Percentiles rank a stretch among this genome's conserved stretches.
phyloP scores from a whole-genome alignment of 2,329 filamentous ascomycete species.

The Xylariaceae sp. region DNA sequence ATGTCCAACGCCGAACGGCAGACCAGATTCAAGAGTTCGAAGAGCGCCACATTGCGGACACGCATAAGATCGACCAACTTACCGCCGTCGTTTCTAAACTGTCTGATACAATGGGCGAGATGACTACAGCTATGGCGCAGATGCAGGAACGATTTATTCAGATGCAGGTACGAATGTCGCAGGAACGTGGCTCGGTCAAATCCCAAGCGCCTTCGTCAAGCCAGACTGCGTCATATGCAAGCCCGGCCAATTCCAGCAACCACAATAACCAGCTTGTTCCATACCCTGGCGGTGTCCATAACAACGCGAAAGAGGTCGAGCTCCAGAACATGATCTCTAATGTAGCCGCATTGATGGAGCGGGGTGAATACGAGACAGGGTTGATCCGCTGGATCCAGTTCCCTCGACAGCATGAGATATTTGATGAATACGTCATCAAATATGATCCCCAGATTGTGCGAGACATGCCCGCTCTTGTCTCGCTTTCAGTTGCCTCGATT shows the following conservation, averaged over 20 bases:
- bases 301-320: slow-evolving; percentile 48
- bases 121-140: slow-evolving; percentile 63
- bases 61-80: slow-evolving; percentile 67
- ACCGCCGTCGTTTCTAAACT: slow-evolving; percentile 60
- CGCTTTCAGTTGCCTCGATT: slow-evolving; percentile 60
- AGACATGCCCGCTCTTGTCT: slow-evolving; percentile 54
- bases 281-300: slow-evolving; percentile 38
- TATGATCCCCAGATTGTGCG: slow-evolving; percentile 49
- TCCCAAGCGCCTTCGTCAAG: slow-evolving; percentile 22
- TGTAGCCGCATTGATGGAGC: slow-evolving; percentile 58
- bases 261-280: slow-evolving; percentile 34
- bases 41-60: slow-evolving; percentile 48
- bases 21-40: slow-evolving; percentile 47
- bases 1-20: slow-evolving; percentile 60
- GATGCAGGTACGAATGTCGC: slow-evolving; percentile 45
- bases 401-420: slow-evolving; percentile 57
- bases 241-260: slow-evolving; percentile 31
- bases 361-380: slow-evolving; percentile 56
- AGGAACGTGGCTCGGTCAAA: slow-evolving; percentile 34
- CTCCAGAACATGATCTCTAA: slow-evolving; percentile 49
- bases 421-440: slow-evolving; percentile 49
- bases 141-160: slow-evolving; percentile 62
- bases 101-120: slow-evolving; percentile 62
- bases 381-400: slow-evolving; percentile 64
- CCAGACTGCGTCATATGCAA: slow-evolving; percentile 25